Conservation (phyloP, 768 basidiomycete genomes). For the Mycena sanguinolenta region DNA sequence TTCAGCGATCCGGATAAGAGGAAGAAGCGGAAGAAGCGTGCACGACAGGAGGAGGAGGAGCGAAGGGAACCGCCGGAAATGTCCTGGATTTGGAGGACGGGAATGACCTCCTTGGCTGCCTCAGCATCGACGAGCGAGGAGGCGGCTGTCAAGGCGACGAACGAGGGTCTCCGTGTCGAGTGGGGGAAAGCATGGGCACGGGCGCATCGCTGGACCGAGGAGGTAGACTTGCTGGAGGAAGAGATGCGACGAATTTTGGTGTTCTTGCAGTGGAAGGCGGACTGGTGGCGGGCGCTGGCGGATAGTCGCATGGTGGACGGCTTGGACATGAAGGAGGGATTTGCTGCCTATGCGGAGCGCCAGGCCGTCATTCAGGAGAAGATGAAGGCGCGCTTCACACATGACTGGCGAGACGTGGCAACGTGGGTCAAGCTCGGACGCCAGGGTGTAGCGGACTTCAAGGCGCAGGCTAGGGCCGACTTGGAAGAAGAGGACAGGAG, state of each 20-base stretch:
- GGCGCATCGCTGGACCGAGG: slow-evolving; percentile 1
- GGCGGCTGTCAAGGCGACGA: background rate
- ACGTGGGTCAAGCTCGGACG: no score
- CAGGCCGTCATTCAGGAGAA: no score
- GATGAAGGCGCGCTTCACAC: no score
- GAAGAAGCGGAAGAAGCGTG: background rate
- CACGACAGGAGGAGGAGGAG: background rate
- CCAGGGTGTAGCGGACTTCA: no score
- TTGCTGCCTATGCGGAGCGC: no score
- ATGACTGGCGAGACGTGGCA: no score
- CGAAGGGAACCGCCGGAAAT: background rate
- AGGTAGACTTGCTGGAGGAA: slow-evolving; percentile 33
- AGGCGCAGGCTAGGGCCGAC: no score
- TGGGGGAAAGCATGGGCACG: slow-evolving; percentile 17
- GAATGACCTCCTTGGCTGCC: no score
- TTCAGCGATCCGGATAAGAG: slow-evolving; percentile 10
- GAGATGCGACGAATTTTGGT: slow-evolving; percentile 24
- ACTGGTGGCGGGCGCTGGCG: slow-evolving; percentile 21
- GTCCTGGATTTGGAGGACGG: slow-evolving; percentile 26
- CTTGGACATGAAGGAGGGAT: no score
- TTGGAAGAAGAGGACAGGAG: no score
- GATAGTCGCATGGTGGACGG: no score
- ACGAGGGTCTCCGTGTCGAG: slow-evolving; percentile 22
- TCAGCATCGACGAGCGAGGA: no score
- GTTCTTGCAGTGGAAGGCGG: slow-evolving; percentile 22